Conservation (phyloP, 345 rosid genomes). For the Alliaria petiolata region DNA sequence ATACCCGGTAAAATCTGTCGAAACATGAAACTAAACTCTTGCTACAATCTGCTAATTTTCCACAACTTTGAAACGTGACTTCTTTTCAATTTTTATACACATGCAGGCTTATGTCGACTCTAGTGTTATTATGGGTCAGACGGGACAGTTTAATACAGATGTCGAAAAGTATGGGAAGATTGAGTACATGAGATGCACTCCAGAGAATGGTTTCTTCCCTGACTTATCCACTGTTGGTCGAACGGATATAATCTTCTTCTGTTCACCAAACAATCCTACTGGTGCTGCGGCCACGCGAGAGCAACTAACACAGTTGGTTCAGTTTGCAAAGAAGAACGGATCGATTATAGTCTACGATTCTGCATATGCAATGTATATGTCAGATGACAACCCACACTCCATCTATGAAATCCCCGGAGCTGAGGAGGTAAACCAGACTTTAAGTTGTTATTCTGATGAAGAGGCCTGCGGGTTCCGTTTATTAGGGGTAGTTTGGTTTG, state of each 20-base stretch:
- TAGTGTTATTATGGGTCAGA: constrained; percentile 91
- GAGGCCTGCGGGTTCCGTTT: too few relatives aligned
- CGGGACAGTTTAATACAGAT: constrained; percentile 64
- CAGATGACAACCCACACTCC: constrained; percentile 79
- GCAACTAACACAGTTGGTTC: constrained; percentile 66
- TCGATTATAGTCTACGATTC: too few relatives aligned
- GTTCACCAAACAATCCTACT: constrained; percentile 96
- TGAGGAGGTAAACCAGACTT: constrained; percentile 51
- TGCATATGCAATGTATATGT: constrained; percentile 77
- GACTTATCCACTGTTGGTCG: constrained; percentile 62
- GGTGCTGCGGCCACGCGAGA: constrained; percentile 89
- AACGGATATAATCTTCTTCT: constrained; percentile 88
- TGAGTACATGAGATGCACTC: constrained; percentile 86
- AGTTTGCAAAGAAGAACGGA: constrained; percentile 36
- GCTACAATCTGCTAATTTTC: too few relatives aligned
- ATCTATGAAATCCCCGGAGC: constrained; percentile 98
- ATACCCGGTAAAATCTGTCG: constrained; percentile 70
- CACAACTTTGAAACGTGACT: too few relatives aligned
- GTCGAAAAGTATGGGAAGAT: constrained; percentile 60
- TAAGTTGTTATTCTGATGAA: too few relatives aligned
- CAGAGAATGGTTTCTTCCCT: constrained; percentile 96
- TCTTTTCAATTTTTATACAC: too few relatives aligned
- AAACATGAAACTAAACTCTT: too few relatives aligned
- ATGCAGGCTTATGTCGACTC: constrained; percentile 93
- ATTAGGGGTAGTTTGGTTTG: too few relatives aligned